Evolutionary conservation across 306 rosid species (phyloP).

Genomic region (Senna siamea): DNA sequence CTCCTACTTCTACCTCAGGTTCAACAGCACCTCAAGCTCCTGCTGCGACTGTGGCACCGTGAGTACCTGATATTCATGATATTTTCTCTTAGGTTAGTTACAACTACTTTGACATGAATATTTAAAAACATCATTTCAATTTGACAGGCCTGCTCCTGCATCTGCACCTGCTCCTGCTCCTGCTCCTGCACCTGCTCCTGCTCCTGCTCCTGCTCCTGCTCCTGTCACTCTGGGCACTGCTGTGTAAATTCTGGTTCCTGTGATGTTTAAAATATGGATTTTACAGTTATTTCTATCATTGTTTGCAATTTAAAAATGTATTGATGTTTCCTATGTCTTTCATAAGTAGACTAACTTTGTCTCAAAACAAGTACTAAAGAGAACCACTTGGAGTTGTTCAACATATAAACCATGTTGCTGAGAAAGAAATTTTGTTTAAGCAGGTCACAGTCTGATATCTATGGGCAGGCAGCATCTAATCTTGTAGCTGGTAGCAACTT

Average conservation of each 20-base stretch:
- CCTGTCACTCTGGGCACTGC: slow-evolving; percentile 39
- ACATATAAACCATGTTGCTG: background rate
- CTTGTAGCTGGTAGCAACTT: slow-evolving; percentile 75
- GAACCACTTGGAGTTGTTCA: background rate
- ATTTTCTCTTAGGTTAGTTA: background rate
- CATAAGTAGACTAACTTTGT: background rate
- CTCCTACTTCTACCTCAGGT: slow-evolving; percentile 43
- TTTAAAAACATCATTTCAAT: slow-evolving; percentile 11
- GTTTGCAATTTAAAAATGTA: slow-evolving; percentile 2
- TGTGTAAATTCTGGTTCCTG: slow-evolving; percentile 41
- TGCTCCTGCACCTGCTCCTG: slow-evolving; percentile 8
- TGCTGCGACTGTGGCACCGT: slow-evolving; percentile 41
- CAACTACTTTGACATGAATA: background rate
- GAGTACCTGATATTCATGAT: slow-evolving; percentile 39
- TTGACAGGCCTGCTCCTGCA: slow-evolving; percentile 46
- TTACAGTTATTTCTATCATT: background rate
- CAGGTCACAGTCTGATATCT: slow-evolving; percentile 61
- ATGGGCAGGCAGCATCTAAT: slow-evolving; percentile 79
- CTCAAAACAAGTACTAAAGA: background rate
- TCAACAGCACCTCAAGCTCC: slow-evolving; percentile 47
- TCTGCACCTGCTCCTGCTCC: background rate
- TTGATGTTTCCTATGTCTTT: background rate
- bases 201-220: slow-evolving; percentile 6
- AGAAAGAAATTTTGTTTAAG: slow-evolving; percentile 31
- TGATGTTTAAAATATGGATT: background rate